A percentile compares a stretch with the other conserved stretches of the same genome.
These are phyloP conservation scores for Populus tremula DNA, from an alignment of 345 rosid genomes.

Conservation along the genomic window DNA sequence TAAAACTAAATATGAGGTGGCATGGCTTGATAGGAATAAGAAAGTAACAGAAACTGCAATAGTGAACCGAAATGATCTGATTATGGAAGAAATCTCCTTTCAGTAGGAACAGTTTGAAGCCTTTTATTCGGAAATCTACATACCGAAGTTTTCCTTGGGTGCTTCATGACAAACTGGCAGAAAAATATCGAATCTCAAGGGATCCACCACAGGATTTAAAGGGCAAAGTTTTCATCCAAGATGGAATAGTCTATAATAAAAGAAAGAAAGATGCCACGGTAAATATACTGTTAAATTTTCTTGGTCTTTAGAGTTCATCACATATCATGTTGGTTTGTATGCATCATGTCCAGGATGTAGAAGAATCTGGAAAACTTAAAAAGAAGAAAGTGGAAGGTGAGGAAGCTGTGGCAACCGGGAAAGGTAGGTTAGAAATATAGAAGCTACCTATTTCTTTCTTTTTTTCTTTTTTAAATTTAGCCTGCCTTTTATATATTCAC, in stretches of 20 bases:
- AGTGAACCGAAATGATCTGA: conserved; percentile 57
- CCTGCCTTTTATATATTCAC: not conserved
- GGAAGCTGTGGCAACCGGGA: conserved; percentile 32
- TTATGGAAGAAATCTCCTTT: conserved; percentile 64
- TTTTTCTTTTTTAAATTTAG: not conserved
- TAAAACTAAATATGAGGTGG: conserved; percentile 55
- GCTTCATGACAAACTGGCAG: conserved; percentile 64
- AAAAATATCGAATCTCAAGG: conserved; percentile 58
- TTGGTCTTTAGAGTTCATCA: not conserved
- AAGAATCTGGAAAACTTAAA: conserved; percentile 47
- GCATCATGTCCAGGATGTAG: conserved; percentile 44
- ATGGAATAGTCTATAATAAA: conserved; percentile 56
- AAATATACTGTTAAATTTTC: conserved; percentile 13
- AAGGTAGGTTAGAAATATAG: conserved; percentile 28
- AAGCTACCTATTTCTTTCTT: not conserved
- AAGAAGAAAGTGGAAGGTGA: conserved; percentile 55
- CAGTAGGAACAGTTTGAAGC: conserved; percentile 76
- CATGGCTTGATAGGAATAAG: conserved; percentile 63
- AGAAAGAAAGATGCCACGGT: conserved; percentile 27
- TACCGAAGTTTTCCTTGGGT: conserved; percentile 85
- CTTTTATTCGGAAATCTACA: conserved; percentile 89
- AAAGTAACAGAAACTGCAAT: conserved; percentile 45
- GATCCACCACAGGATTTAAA: conserved; percentile 64
- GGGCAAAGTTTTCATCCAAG: conserved; percentile 47
- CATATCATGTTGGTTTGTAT: conserved; percentile 17